Conservation (phyloP, 371 early-diverging fungal genomes). For the Rhizomucor pusillus region DNA sequence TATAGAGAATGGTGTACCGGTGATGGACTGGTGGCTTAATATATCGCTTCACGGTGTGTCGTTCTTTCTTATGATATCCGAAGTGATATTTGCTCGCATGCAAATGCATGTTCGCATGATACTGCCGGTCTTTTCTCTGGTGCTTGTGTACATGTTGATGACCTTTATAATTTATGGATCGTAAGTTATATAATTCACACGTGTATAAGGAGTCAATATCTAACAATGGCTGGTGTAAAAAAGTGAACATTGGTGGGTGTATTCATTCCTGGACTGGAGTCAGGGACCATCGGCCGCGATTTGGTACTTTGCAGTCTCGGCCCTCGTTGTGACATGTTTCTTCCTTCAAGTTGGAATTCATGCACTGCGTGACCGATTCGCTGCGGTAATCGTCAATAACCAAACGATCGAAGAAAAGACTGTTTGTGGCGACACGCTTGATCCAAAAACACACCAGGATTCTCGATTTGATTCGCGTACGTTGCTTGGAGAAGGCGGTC, state of each 20-base stretch:
- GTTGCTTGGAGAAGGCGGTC: slow-evolving; percentile 8
- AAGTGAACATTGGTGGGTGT: slow-evolving; percentile 44
- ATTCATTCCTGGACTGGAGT: slow-evolving; percentile 55
- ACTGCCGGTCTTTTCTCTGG: slow-evolving; percentile 29
- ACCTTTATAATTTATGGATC: slow-evolving; percentile 45
- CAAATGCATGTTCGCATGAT: slow-evolving; percentile 35
- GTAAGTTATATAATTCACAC: slow-evolving; percentile 17
- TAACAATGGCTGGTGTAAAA: too few relatives aligned
- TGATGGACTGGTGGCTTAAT: slow-evolving; percentile 38
- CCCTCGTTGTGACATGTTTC: slow-evolving; percentile 34
- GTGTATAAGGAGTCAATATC: not conserved
- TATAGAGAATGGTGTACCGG: slow-evolving; percentile 4
- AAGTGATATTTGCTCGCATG: slow-evolving; percentile 49
- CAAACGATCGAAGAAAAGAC: not conserved
- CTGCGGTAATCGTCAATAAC: not conserved
- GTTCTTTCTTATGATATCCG: slow-evolving; percentile 48
- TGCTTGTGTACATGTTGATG: slow-evolving; percentile 47
- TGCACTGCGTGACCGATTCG: slow-evolving; percentile 31
- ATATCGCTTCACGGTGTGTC: slow-evolving; percentile 51
- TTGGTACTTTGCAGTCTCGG: slow-evolving; percentile 44
- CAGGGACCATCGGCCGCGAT: slow-evolving; percentile 42
- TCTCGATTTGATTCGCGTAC: slow-evolving; percentile 13
- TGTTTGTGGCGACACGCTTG: not conserved
- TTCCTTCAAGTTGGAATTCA: slow-evolving; percentile 44
- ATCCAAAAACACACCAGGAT: not conserved